Evolutionary conservation across 192 early-diverging fungal genomes (phyloP), one percentile per base, ranked within the genome.

Genomic region (Chytriomyces hyalinus): DNA sequence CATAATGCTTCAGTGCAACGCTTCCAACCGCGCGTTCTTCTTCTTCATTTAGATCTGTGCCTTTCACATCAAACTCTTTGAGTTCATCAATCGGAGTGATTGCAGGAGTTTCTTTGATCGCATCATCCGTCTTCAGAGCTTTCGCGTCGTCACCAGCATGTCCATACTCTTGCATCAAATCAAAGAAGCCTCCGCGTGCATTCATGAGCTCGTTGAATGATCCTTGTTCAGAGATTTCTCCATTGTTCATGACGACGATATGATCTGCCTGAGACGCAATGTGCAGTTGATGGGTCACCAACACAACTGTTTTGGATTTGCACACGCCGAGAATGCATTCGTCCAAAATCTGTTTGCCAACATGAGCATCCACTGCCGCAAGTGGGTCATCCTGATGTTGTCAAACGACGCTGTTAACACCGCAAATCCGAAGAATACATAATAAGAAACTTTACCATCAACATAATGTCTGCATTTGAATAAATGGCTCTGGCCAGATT

Each of bases 401-500:
- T 83, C 81, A 87, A 22, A 94, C 92, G 61, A 73, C 62, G 43
- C 93, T 92, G 92, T 92, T 68, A 85, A 94, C 48, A 88, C 96
- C 36, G 85, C 60, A 26, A 81, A 92, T 91, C 44, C 90, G 82
- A 57, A 69, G 8, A 87, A 51, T 15, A 93, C 92, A 44, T 89
- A 85, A 51, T 92, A 80, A 5, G 81, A 81, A 51, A 80, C 84
- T 47, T 36, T 36, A 81, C 84, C 63, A 83, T 47, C n/a, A 83
- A 36, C n/a, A 80, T 50, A 43, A 87, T 60, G 47, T 86, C 85
- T 6, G 90, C 88, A 51, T 81, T 74, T 28, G 90, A 92, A 83
- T 95, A 97, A 11, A 95, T 86, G 6, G 94, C 93, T 49, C 95
- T 80, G 0, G 93, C 93, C 49, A 97, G 82, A 2, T 92, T 85